Base-by-base conservation (phyloP, 2,329 filamentous ascomycete species). In the Microdochium bolleyi region DNA sequence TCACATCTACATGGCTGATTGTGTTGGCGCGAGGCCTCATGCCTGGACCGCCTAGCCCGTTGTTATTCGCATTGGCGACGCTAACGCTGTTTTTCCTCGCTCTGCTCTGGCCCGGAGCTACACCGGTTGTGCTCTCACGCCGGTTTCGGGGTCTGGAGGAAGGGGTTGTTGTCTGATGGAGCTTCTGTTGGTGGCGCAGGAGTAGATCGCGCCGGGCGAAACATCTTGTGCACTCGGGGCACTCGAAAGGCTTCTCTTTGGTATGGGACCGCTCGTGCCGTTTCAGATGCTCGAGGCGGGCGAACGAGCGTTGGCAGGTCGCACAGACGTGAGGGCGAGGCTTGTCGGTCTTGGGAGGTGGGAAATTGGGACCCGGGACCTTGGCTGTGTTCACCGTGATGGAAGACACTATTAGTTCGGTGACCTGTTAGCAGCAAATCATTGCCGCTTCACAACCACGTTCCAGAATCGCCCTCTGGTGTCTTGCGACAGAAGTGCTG, bases 231-330 rank as follows among this genome's bases (percentile, higher is more conserved):
- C 94, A 99, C 69, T 97, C 90, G 25, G 90, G 89, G 64, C 94
- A 99, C 71, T 96, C 91, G 63, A 99, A 99, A 1, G 94, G 94
- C 76, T 99, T 99, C 73, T 99, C 92, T 70, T 99, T 68, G 44
- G 65, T 67, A 52, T 67, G 66, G n/a, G 65, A 67, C 54, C 94
- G 84, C 73, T 97, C 94, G 71, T 99, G 94, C 56, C 94, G 87
- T 75, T 99, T 99, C 60, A 99, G 75, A 69, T 99, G 94, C 73
- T 99, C 94, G 62, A 99, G 75, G 56, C 94, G 85, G 54, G 94
- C 94, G 69, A 99, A 99, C 30, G 89, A 95, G 59, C 94, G 85
- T 63, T 85, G 83, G 70, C 94, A 99, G 49, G 92, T 97, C 41
- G 78, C 84, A 74, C 94, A 99, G 55, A 95, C 85, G 71, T 99